Evolutionary conservation across 176 grass and related monocot genomes (phyloP), one percentile per base, ranked within the genome.

Genomic region (Triticum dicoccoides): DNA sequence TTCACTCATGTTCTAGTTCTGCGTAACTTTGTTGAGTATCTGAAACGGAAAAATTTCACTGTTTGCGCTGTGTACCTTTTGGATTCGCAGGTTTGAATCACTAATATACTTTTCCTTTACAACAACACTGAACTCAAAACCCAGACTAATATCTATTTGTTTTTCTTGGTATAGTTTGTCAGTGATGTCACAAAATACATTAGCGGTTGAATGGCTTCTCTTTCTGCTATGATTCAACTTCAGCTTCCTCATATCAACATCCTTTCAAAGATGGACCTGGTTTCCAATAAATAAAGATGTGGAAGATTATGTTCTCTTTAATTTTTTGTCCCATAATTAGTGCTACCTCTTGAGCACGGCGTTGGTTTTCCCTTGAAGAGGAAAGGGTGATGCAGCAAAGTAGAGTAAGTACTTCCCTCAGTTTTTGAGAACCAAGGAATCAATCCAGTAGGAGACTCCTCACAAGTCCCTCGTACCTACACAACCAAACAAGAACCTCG

Each of bases 181-280:
- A 96, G 85, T 73, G 97, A 99, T 87, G 97, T 99, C 69, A 91
- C 94, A 23, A 99, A 99, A 82, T 99, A 96, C 83, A 99, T 96
- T 66, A 99, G 97, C 51, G 94, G 97, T 72, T 99, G 94, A 83
- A 90, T 99, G 92, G 94, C 97, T 62, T 99, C 94, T 85, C 94
- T 99, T 70, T 91, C 97, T 83, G 94, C 97, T 9, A 99, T 96
- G 97, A 83, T 99, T 89, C 97, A 99, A 78, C 97, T 99, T 78
- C 94, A 99, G 89, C 85, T 99, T 83, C 94, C 97, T 41, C 97
- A 99, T 77, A 85, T 99, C 76, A 99, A 99, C 81, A 96, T 99
- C 64, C 97, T 99, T 85, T 93, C 97, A 49, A 99, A 99, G 77
- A 99, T 99, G 97, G 97, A 99, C 72, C 72, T 99, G 52, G 92